Evolutionary conservation across 2,329 filamentous ascomycete genomes (phyloP).

Genomic region (Ceratocystis eucalypticola): DNA sequence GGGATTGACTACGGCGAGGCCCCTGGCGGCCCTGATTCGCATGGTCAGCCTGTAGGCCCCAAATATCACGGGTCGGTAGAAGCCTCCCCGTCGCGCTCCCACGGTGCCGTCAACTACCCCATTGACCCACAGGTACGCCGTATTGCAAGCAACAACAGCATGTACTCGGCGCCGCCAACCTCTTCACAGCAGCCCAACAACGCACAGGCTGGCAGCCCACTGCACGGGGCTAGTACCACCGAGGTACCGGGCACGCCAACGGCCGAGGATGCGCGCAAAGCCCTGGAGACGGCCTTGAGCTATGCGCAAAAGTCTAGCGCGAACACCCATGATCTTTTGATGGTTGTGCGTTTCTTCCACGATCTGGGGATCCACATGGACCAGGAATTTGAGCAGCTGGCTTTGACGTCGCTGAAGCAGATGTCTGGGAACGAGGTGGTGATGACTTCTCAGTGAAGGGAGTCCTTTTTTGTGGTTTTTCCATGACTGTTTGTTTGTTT

Average conservation of each 20-base stretch:
- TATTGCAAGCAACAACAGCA: slow-evolving; percentile 13
- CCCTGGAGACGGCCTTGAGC: slow-evolving; percentile 18
- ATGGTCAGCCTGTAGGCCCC: background rate
- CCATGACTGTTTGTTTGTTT: background rate
- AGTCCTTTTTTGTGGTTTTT: background rate
- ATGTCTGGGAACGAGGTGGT: background rate
- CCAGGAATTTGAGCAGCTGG: background rate
- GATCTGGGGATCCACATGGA: slow-evolving; percentile 11
- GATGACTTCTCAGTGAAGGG: background rate
- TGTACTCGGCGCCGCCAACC: slow-evolving; percentile 2
- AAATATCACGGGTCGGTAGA: background rate
- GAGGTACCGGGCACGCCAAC: background rate
- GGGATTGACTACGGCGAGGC: slow-evolving; percentile 43
- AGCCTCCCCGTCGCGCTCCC: slow-evolving; percentile 16
- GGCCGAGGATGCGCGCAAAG: slow-evolving; percentile 19
- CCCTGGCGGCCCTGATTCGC: background rate
- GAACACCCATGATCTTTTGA: slow-evolving; percentile 16
- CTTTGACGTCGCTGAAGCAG: background rate
- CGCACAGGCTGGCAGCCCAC: slow-evolving; percentile 10
- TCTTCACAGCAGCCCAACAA: slow-evolving; percentile 30
- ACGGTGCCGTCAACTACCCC: background rate
- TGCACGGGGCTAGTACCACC: background rate
- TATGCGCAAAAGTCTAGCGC: slow-evolving; percentile 18
- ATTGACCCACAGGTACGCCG: slow-evolving; percentile 11
- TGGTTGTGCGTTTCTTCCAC: slow-evolving; percentile 20